Conservation (phyloP, 371 early-diverging fungal species). For the Lichtheimia hyalospora region DNA sequence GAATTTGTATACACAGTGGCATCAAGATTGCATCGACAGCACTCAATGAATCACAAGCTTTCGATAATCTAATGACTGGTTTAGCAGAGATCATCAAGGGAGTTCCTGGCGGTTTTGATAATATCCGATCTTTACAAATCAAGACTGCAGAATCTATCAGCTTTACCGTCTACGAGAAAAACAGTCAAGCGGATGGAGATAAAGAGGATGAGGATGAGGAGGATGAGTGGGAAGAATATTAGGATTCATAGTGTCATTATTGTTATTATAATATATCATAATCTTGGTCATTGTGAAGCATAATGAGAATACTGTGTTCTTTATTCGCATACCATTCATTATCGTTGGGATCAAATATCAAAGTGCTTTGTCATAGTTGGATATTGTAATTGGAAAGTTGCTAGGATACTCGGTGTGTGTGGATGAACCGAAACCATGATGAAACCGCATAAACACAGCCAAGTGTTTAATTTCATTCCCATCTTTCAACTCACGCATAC, state of each 20-base stretch:
- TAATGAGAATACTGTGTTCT: neutral
- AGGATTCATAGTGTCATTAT: neutral
- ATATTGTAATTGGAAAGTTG: no score
- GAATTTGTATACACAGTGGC: slow-evolving; percentile 35
- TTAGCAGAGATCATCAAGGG: slow-evolving; percentile 57
- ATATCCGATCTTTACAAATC: slow-evolving; percentile 78
- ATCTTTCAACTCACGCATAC: no score
- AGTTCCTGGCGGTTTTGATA: slow-evolving; percentile 73
- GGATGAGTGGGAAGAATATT: slow-evolving; percentile 10
- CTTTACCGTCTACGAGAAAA: slow-evolving; percentile 70
- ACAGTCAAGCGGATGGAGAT: slow-evolving; percentile 28
- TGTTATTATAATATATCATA: no score
- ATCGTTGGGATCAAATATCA: no score
- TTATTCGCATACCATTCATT: no score
- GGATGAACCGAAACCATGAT: no score
- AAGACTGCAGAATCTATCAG: slow-evolving; percentile 79
- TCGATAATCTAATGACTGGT: slow-evolving; percentile 74
- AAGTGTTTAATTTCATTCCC: no score
- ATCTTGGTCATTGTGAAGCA: neutral
- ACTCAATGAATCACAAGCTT: slow-evolving; percentile 60
- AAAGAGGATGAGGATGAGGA: slow-evolving; percentile 26
- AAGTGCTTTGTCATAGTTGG: no score
- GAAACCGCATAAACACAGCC: no score
- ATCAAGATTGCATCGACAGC: slow-evolving; percentile 72
- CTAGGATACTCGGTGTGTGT: no score